Conservation (phyloP, 306 rosid species). For the Comarum palustre region DNA sequence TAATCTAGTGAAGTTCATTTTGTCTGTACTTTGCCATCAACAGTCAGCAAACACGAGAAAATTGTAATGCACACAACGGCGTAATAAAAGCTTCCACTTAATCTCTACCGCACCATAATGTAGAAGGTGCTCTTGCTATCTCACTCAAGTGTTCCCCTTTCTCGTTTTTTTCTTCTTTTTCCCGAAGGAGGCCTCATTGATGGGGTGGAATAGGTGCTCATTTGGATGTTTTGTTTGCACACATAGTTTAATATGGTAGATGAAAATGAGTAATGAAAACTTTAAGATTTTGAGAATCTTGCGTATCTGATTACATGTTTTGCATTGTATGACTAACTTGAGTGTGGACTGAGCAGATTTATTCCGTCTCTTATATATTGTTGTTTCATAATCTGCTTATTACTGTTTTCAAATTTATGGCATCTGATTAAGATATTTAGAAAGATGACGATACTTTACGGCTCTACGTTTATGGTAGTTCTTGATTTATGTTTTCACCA, state of each 20-base stretch:
- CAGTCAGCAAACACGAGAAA: slow-evolving; percentile 31
- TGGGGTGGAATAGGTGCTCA: background rate
- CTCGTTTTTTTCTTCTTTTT: background rate
- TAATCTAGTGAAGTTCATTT: slow-evolving; percentile 28
- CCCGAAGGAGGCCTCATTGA: background rate
- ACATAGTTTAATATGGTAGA: background rate
- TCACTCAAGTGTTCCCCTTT: background rate
- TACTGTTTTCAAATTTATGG: background rate
- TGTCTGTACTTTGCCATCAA: slow-evolving; percentile 27
- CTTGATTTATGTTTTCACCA: background rate
- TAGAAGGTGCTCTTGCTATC: slow-evolving; percentile 14
- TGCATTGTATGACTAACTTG: background rate
- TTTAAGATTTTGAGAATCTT: background rate
- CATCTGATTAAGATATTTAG: background rate
- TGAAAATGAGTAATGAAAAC: background rate
- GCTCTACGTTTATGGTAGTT: background rate
- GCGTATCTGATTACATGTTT: background rate
- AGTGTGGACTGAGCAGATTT: background rate
- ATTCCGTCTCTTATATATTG: background rate
- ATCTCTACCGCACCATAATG: slow-evolving; percentile 23
- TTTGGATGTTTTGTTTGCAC: background rate
- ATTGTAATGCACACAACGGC: slow-evolving; percentile 22
- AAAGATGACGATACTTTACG: background rate
- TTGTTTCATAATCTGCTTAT: background rate
- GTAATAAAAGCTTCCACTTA: slow-evolving; percentile 19